Conservation (phyloP, 2,329 filamentous ascomycete genomes). For the Penicillium sp. region DNA sequence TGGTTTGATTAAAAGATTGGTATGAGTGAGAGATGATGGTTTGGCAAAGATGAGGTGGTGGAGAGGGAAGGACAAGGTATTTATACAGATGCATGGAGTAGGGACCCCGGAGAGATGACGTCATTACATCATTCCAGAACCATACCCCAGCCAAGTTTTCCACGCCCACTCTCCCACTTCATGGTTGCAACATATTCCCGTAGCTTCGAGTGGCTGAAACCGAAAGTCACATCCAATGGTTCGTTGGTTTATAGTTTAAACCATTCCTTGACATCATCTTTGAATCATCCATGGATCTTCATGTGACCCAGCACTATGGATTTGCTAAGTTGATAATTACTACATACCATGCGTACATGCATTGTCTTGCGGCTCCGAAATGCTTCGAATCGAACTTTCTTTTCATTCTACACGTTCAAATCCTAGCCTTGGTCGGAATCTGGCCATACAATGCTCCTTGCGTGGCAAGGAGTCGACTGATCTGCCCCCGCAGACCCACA, state of each 20-base stretch:
- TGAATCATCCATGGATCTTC: background rate
- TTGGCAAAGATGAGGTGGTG: background rate
- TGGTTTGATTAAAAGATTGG: background rate
- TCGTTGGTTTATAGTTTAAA: background rate
- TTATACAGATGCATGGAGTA: background rate
- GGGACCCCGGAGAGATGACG: background rate
- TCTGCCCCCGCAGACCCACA: background rate
- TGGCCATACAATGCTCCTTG: background rate
- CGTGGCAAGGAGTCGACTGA: background rate
- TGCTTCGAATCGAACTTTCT: background rate
- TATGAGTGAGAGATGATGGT: background rate
- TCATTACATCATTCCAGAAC: constrained; percentile 2
- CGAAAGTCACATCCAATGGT: background rate
- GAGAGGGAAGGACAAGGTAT: background rate
- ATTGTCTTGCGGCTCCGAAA: background rate
- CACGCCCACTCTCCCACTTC: background rate
- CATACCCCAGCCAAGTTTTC: background rate
- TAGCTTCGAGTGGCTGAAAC: background rate
- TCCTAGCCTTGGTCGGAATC: too few relatives aligned
- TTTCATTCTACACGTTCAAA: background rate
- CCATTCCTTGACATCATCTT: background rate
- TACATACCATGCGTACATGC: too few relatives aligned
- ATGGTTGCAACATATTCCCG: background rate
- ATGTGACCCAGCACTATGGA: background rate
- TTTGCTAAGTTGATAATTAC: background rate